Conservation (phyloP, 208 protist species). For the Wallacemonas sp. region DNA sequence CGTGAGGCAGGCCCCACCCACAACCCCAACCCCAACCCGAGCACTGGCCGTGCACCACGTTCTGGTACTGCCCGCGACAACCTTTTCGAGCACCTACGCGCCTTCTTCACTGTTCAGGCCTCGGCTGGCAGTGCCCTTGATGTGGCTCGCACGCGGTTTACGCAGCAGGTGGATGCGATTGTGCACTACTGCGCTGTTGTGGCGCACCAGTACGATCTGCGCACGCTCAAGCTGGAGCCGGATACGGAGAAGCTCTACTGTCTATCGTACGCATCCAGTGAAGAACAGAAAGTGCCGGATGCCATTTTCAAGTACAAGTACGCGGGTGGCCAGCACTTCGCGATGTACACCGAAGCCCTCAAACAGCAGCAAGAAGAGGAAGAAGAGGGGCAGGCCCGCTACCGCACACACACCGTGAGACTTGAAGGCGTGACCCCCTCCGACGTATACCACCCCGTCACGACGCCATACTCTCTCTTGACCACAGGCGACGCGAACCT, state of each 20-base stretch:
- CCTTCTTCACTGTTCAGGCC: conserved; percentile 69
- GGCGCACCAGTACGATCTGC: conserved; percentile 32
- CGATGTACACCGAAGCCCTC: conserved; percentile 37
- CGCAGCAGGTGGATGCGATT: conserved; percentile 51
- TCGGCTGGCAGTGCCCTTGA: conserved; percentile 59
- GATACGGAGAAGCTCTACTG: conserved; percentile 61
- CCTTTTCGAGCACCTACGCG: conserved; percentile 45
- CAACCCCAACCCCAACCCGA: background rate
- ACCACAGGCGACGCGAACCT: background rate
- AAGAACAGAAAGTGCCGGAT: conserved; percentile 51
- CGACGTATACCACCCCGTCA: no score
- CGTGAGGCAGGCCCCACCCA: background rate
- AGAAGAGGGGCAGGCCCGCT: background rate
- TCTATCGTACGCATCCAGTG: conserved; percentile 56
- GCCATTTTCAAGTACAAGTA: conserved; percentile 71
- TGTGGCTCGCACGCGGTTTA: conserved; percentile 57
- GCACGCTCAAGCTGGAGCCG: conserved; percentile 58
- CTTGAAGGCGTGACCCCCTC: no score
- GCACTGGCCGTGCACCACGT: background rate
- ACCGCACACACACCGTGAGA: no score
- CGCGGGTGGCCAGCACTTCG: conserved; percentile 67
- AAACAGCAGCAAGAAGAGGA: conserved; percentile 17
- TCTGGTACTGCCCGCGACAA: conserved; percentile 11
- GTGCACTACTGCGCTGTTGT: conserved; percentile 46
- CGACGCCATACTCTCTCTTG: no score